Percentiles rank a stretch among this genome's conserved stretches.
Evolutionary conservation across 352 stramenopile species (phyloP).

Genomic region (Globisporangium paddicum): DNA sequence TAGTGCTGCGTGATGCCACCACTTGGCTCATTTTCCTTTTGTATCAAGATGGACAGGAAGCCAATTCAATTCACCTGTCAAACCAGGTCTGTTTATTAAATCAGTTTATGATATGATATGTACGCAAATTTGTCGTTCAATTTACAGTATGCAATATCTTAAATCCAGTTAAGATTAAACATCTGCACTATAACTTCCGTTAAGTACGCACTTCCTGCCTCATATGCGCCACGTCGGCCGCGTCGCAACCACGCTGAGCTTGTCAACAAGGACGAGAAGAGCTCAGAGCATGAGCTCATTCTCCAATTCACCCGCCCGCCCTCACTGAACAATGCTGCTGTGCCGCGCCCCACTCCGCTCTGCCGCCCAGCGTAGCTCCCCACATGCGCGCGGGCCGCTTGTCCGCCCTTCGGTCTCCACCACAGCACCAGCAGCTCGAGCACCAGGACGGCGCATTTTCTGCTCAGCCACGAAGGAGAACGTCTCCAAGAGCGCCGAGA

Average conservation of each 20-base stretch:
- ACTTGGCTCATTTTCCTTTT: too few species aligned
- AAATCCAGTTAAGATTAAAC: too few species aligned
- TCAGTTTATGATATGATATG: too few species aligned
- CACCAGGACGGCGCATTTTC: conserved; percentile 29
- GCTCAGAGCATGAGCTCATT: neutral
- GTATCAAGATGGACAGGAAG: too few species aligned
- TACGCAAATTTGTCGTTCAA: too few species aligned
- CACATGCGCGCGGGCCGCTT: neutral
- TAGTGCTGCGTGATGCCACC: neutral
- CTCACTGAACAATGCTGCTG: neutral
- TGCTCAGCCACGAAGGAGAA: conserved; percentile 40
- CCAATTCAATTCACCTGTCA: too few species aligned
- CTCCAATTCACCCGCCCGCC: neutral
- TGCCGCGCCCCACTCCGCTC: neutral
- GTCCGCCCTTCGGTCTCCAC: conserved; percentile 3
- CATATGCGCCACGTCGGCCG: neutral
- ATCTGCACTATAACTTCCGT: too few species aligned
- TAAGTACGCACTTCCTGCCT: neutral
- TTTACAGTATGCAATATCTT: too few species aligned
- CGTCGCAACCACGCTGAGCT: neutral
- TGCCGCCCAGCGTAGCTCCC: neutral
- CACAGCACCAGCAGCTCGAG: conserved; percentile 11
- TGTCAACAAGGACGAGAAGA: neutral
- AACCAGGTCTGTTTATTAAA: too few species aligned
- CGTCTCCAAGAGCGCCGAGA: conserved; percentile 23